These are phyloP conservation scores for Phytopythium vexans DNA, from an alignment of 352 stramenopile genomes.

Conservation along the genomic window DNA sequence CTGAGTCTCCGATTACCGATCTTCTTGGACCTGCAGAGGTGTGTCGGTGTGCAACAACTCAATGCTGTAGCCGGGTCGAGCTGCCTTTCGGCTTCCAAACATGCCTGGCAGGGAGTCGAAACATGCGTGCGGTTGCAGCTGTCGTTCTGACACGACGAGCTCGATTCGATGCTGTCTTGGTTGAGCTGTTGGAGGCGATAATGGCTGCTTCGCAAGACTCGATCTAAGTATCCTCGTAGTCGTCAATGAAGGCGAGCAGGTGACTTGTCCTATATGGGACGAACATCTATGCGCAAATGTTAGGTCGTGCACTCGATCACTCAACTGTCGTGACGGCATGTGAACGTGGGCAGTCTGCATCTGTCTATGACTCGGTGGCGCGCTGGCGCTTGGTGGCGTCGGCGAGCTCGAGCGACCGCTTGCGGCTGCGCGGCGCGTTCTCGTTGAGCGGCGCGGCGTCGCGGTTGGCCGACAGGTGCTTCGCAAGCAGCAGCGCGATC, in stretches of 20 bases:
- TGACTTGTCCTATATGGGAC: too few species aligned
- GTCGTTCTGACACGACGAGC: constrained; percentile 2
- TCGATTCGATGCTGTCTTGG: not conserved
- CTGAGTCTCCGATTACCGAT: too few species aligned
- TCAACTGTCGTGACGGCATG: too few species aligned
- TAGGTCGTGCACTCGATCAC: too few species aligned
- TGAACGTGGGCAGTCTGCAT: too few species aligned
- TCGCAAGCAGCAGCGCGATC: constrained; percentile 96
- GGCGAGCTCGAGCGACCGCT: constrained; percentile 50
- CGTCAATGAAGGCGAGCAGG: too few species aligned
- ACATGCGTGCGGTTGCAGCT: constrained; percentile 4
- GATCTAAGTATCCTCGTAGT: too few species aligned
- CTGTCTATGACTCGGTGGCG: constrained; percentile 16
- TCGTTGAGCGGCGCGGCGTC: constrained; percentile 65
- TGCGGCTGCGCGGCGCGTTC: constrained; percentile 42
- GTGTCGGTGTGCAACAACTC: too few species aligned
- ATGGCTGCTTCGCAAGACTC: too few species aligned
- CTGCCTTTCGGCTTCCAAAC: not conserved
- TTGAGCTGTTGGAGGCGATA: too few species aligned
- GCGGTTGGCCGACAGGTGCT: constrained; percentile 76
- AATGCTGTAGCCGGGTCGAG: not conserved
- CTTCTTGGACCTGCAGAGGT: too few species aligned
- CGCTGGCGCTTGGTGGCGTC: constrained; percentile 43
- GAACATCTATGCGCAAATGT: too few species aligned
- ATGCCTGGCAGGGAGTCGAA: not conserved